Evolutionary conservation across 305 asterid species (phyloP).

Genomic region (Caryopteris hybrid): DNA sequence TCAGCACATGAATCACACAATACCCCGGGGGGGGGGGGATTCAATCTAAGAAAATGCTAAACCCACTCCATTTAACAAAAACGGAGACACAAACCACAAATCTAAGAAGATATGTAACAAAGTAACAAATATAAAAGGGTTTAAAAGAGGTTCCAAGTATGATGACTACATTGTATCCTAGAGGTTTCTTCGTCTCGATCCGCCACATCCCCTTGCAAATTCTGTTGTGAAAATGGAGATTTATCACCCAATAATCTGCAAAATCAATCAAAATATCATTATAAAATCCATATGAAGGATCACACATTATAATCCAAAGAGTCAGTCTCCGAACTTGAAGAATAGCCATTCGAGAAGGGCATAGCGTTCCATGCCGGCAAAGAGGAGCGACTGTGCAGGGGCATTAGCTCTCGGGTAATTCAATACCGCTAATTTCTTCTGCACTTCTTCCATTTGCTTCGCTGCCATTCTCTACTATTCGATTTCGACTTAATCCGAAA

Average conservation of each 20-base stretch:
- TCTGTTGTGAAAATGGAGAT: slow-evolving; percentile 95
- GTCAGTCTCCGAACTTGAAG: slow-evolving; percentile 56
- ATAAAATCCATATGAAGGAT: not conserved
- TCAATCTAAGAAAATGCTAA: not conserved
- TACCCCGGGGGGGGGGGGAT: no score
- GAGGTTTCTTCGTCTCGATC: slow-evolving; percentile 97
- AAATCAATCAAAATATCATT: not conserved
- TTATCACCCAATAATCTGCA: slow-evolving; percentile 89
- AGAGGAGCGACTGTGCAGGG: slow-evolving; percentile 93
- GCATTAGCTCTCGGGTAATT: slow-evolving; percentile 84
- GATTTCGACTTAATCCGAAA: slow-evolving; percentile 1
- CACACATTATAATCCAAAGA: not conserved
- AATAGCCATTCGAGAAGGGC: slow-evolving; percentile 98
- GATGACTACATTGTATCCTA: slow-evolving; percentile 74
- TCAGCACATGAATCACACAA: no score
- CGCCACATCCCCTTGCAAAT: slow-evolving; percentile 83
- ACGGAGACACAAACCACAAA: not conserved
- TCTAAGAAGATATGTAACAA: not conserved
- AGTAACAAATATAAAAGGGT: not conserved
- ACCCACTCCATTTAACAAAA: not conserved
- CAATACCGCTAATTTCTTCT: slow-evolving; percentile 66
- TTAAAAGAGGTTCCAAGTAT: not conserved
- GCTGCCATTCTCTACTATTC: slow-evolving; percentile 50
- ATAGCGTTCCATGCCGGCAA: slow-evolving; percentile 99
- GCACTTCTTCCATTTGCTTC: slow-evolving; percentile 91